A percentile compares a stretch with the other conserved stretches of the same genome.
Evolutionary conservation across 148 eudicot species (phyloP).

Genomic region (Rhododendron griersonianum): DNA sequence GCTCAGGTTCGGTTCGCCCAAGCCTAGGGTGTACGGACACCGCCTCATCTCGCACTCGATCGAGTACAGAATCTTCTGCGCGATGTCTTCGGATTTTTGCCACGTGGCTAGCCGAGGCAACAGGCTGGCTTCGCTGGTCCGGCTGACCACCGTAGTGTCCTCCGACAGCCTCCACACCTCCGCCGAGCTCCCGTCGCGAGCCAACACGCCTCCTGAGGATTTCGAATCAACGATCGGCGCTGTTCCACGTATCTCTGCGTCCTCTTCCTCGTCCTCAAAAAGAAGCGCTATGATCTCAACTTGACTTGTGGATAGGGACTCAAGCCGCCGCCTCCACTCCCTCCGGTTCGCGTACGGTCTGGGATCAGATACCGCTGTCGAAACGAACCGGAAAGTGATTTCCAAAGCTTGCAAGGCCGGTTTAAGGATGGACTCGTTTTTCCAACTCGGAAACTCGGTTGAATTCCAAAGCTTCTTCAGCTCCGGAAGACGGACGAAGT

Average conservation of each 20-base stretch:
- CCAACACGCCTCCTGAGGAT: constrained; percentile 36
- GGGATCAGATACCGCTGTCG: constrained; percentile 47
- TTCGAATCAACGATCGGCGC: constrained; percentile 52
- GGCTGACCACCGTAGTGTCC: constrained; percentile 50
- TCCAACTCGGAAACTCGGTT: constrained; percentile 55
- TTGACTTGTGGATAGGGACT: constrained; percentile 38
- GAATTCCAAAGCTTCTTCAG: constrained; percentile 42
- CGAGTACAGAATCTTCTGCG: constrained; percentile 42
- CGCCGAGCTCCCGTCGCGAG: constrained; percentile 43
- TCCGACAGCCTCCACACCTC: constrained; percentile 57
- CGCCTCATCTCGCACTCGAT: constrained; percentile 56
- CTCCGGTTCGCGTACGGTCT: constrained; percentile 53
- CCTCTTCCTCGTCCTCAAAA: constrained; percentile 44
- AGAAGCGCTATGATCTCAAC: constrained; percentile 47
- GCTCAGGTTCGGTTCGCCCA: constrained; percentile 67
- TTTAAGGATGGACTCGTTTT: constrained; percentile 44
- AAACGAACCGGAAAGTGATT: constrained; percentile 65
- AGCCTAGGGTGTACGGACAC: constrained; percentile 57
- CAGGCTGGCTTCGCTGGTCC: constrained; percentile 43
- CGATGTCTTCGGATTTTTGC: constrained; percentile 43
- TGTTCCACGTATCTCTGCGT: background rate
- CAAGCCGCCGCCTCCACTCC: constrained; percentile 61
- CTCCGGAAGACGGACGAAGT: constrained; percentile 64
- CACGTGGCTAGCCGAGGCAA: constrained; percentile 63
- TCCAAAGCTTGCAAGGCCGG: constrained; percentile 69